Conservation (phyloP, 176 grass and related monocot species). For the Chrysopogon serrulatus region DNA sequence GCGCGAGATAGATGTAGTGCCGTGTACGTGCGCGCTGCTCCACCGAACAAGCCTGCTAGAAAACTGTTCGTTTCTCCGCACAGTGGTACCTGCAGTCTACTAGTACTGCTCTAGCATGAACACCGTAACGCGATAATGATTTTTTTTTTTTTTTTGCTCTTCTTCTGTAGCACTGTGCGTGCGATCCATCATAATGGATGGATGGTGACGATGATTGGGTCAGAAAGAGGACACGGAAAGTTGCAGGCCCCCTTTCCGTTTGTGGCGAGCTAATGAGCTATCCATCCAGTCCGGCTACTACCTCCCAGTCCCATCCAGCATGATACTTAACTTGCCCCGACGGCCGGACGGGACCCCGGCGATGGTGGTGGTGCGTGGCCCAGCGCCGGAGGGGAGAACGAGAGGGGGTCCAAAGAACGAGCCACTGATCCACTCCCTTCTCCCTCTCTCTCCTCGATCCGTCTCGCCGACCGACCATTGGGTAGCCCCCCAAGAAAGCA, state of each 20-base stretch:
- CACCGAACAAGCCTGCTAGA: neutral
- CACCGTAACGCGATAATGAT: neutral
- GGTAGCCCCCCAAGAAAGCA: slow-evolving; percentile 27
- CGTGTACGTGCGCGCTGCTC: neutral
- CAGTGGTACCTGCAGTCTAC: no score
- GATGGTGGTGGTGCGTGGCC: neutral
- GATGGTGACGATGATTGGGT: slow-evolving; percentile 13
- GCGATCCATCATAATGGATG: neutral
- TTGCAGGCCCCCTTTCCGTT: neutral
- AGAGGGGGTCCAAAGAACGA: slow-evolving; percentile 14
- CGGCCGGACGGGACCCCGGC: no score
- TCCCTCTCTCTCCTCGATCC: neutral
- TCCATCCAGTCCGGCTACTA: neutral
- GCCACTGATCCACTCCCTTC: neutral
- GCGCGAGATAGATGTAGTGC: neutral
- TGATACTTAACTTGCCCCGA: neutral
- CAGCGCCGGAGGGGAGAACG: neutral
- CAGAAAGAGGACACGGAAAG: neutral
- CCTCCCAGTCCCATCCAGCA: neutral
- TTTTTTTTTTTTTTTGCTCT: neutral
- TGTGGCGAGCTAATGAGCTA: neutral
- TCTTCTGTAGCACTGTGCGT: neutral
- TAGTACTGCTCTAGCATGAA: neutral
- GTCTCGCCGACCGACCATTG: neutral
- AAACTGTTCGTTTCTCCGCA: neutral